Evolutionary conservation across 768 basidiomycete genomes (phyloP).

Genomic region (Pholiota conissans): DNA sequence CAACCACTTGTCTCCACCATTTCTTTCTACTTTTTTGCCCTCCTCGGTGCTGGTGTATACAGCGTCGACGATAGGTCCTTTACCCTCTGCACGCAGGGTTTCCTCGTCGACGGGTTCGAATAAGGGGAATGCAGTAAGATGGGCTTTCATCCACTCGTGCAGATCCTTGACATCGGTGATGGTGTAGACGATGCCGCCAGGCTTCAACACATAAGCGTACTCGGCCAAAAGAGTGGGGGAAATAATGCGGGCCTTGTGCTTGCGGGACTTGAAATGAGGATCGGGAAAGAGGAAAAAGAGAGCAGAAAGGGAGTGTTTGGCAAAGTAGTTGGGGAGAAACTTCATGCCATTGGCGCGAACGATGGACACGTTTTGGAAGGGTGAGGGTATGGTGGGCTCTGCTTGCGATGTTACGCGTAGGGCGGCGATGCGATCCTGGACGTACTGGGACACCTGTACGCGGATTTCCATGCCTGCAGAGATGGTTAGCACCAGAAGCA

Average conservation of each 20-base stretch:
- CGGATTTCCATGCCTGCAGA: conserved; percentile 92
- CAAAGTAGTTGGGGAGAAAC: conserved; percentile 95
- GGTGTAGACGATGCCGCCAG: conserved; percentile 96
- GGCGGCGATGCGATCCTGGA: conserved; percentile 91
- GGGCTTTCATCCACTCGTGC: conserved; percentile 92
- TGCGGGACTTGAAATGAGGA: conserved; percentile 96
- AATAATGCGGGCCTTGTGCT: conserved; percentile 99
- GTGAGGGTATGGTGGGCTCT: conserved; percentile 28
- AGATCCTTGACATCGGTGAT: conserved; percentile 96
- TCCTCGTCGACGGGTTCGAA: conserved; percentile 81
- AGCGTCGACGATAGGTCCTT: conserved; percentile 77
- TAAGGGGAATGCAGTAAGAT: conserved; percentile 84
- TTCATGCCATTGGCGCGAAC: conserved; percentile 99
- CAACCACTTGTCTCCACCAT: conserved; percentile 87
- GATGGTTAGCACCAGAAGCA: conserved; percentile 2
- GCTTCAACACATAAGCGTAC: conserved; percentile 90
- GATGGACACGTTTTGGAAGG: conserved; percentile 88
- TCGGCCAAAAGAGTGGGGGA: conserved; percentile 97
- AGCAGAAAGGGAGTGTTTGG: conserved; percentile 85
- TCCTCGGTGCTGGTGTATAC: conserved; percentile 90
- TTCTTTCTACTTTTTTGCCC: conserved; percentile 94
- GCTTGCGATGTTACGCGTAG: conserved; percentile 64
- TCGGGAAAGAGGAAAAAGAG: conserved; percentile 99
- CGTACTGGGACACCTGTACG: conserved; percentile 94
- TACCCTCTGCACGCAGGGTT: conserved; percentile 71